These are phyloP conservation scores for Casuarina glauca DNA, from an alignment of 306 rosid genomes.

Conservation along the genomic window DNA sequence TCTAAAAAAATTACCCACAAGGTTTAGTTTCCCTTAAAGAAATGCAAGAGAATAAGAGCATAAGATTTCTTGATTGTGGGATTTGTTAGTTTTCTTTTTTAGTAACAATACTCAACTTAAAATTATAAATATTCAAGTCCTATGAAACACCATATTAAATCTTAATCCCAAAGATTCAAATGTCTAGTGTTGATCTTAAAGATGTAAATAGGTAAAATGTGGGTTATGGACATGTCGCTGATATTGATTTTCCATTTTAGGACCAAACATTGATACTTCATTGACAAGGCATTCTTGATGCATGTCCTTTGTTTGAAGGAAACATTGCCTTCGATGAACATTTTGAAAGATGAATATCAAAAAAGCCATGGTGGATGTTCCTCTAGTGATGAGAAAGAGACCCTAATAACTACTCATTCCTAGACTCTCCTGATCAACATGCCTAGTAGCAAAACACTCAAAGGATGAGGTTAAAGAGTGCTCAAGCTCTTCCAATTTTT, in stretches of 20 bases:
- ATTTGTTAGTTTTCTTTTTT: too few relatives aligned
- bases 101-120: too few relatives aligned
- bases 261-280: neutral
- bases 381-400: neutral
- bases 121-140: too few relatives aligned
- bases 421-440: neutral
- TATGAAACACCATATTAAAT: too few relatives aligned
- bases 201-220: too few relatives aligned
- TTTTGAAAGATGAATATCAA: neutral
- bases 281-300: neutral
- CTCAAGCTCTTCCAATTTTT: neutral
- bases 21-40: too few relatives aligned
- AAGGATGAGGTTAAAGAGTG: neutral
- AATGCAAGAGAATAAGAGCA: too few relatives aligned
- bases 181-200: too few relatives aligned
- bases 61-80: too few relatives aligned
- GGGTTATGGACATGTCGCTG: neutral
- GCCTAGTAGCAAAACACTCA: neutral
- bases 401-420: slow-evolving; percentile 1
- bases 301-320: neutral
- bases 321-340: neutral
- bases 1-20: too few relatives aligned
- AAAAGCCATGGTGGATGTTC: slow-evolving; percentile 4
- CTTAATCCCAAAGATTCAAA: too few relatives aligned
- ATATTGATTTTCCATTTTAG: neutral